Evolutionary conservation across 2,329 filamentous ascomycete species (phyloP).

Genomic region (Trichothecium roseum): DNA sequence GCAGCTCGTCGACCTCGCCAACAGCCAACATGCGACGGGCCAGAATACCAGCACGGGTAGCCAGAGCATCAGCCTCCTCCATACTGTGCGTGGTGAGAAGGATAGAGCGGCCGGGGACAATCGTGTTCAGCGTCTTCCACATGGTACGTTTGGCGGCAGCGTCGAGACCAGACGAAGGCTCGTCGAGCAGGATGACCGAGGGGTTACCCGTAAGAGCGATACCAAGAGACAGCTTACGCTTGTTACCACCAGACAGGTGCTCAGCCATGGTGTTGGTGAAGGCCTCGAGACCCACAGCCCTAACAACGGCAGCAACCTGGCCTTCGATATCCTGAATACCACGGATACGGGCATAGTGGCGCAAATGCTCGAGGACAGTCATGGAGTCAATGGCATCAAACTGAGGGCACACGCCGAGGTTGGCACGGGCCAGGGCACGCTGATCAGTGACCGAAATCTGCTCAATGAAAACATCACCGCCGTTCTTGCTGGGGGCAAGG

Average conservation of each 20-base stretch:
- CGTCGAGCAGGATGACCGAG: slow-evolving; percentile 62
- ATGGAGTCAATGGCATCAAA: slow-evolving; percentile 66
- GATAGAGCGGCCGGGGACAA: slow-evolving; percentile 56
- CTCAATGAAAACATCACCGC: slow-evolving; percentile 59
- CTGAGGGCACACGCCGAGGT: slow-evolving; percentile 64
- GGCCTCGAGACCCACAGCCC: slow-evolving; percentile 52
- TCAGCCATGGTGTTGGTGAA: slow-evolving; percentile 55
- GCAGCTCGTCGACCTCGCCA: slow-evolving; percentile 57
- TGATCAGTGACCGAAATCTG: slow-evolving; percentile 53
- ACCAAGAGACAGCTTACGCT: slow-evolving; percentile 61
- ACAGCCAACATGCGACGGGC: slow-evolving; percentile 70
- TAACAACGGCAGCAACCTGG: slow-evolving; percentile 55
- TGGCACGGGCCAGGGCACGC: slow-evolving; percentile 49
- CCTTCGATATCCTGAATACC: slow-evolving; percentile 44
- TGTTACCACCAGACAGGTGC: slow-evolving; percentile 66
- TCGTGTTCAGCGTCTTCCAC: slow-evolving; percentile 59
- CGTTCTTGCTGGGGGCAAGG: slow-evolving; percentile 42
- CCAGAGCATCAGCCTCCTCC: slow-evolving; percentile 71
- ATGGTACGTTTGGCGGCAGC: slow-evolving; percentile 64
- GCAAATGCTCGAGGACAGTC: slow-evolving; percentile 61
- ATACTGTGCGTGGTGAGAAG: slow-evolving; percentile 70
- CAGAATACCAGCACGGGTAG: slow-evolving; percentile 57
- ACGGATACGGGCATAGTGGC: slow-evolving; percentile 62
- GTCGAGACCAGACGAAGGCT: slow-evolving; percentile 65
- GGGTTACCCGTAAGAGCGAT: slow-evolving; percentile 71